Evolutionary conservation across 2,329 filamentous ascomycete species (phyloP).

Genomic region (Fusarium metavorans): DNA sequence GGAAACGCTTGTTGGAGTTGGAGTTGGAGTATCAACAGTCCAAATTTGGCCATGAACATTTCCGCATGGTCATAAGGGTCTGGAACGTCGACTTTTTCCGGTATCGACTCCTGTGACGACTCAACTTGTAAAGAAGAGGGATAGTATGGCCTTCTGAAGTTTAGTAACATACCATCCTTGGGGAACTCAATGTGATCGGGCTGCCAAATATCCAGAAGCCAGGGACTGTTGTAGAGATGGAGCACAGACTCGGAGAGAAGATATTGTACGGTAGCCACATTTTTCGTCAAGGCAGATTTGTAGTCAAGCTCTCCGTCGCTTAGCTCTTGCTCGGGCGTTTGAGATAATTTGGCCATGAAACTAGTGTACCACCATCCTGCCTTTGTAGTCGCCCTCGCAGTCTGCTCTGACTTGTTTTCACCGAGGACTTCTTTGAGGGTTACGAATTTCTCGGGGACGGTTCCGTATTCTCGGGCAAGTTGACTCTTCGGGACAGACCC

Average conservation of each 20-base stretch:
- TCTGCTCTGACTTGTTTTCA: not conserved
- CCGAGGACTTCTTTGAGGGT: not conserved
- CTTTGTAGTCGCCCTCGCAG: too few relatives aligned
- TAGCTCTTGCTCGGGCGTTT: too few relatives aligned
- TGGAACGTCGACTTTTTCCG: fast-evolving
- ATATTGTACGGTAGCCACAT: not conserved
- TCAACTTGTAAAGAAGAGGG: not conserved
- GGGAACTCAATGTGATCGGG: not conserved
- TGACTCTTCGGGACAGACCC: not conserved
- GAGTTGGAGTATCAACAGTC: not conserved
- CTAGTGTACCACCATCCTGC: too few relatives aligned
- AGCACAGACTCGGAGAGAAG: not conserved
- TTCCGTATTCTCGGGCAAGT: not conserved
- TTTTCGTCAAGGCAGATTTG: too few relatives aligned
- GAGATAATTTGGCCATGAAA: too few relatives aligned
- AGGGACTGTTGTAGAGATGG: not conserved
- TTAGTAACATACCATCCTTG: not conserved
- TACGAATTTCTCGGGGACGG: not conserved
- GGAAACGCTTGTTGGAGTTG: not conserved
- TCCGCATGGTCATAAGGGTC: not conserved
- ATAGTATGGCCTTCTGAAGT: not conserved
- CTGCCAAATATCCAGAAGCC: not conserved
- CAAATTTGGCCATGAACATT: not conserved
- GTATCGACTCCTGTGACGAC: not conserved
- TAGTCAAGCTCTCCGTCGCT: too few relatives aligned